Percentiles rank a stretch among this genome's conserved stretches.
phyloP scores from a whole-genome alignment of 2,329 filamentous ascomycete genomes.

The Claviceps cyperi region DNA sequence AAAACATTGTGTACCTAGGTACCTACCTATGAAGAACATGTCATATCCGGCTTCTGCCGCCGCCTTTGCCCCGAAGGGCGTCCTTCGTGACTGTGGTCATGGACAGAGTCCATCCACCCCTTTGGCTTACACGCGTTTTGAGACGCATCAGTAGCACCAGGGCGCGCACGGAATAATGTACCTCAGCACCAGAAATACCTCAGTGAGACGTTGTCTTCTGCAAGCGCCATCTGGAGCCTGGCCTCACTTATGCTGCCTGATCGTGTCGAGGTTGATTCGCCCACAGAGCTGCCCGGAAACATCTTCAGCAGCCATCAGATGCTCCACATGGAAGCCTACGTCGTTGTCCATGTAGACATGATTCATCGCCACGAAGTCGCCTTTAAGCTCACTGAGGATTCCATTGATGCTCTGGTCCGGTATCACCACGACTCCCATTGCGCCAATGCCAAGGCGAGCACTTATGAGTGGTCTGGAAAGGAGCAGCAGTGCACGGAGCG shows the following conservation, averaged over 20 bases:
- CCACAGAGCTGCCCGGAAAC: constrained; percentile 71
- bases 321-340: constrained; percentile 88
- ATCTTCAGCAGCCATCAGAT: constrained; percentile 78
- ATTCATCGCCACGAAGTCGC: constrained; percentile 94
- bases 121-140: constrained; percentile 90
- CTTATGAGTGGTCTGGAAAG: constrained; percentile 93
- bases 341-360: constrained; percentile 98
- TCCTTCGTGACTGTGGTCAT: constrained; percentile 91
- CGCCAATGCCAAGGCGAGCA: constrained; percentile 74
- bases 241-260: constrained; percentile 88
- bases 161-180: constrained; percentile 93
- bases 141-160: constrained; percentile 96
- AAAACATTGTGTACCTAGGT: no score
- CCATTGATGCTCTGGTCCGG: constrained; percentile 83
- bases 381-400: constrained; percentile 91
- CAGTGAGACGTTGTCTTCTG: constrained; percentile 80
- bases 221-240: constrained; percentile 87
- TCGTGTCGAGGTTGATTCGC: constrained; percentile 70
- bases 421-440: constrained; percentile 96
- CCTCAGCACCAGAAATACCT: constrained; percentile 91
- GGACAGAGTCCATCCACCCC: constrained; percentile 82
- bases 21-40: no score
- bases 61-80: constrained; percentile 79
- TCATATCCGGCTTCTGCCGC: constrained; percentile 93
- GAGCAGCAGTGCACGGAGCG: constrained; percentile 92